Percentiles rank a stretch among this genome's conserved stretches.
These are phyloP conservation scores for Didymella lethalis DNA, from an alignment of 2,329 filamentous ascomycete genomes.

Conservation along the genomic window DNA sequence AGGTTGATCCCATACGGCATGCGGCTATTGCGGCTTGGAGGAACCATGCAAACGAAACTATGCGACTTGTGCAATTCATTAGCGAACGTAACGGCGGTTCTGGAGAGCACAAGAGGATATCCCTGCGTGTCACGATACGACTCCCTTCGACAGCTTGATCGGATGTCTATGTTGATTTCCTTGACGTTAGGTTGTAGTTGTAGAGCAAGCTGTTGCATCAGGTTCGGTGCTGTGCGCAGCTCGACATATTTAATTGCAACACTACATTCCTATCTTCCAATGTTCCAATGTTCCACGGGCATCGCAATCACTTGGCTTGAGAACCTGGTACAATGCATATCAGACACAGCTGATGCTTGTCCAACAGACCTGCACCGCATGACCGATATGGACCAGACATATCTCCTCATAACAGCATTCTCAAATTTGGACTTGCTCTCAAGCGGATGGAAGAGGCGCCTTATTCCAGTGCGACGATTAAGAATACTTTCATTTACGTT, in stretches of 20 bases:
- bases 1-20: conserved; percentile 22
- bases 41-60: conserved; percentile 32
- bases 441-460: too few species aligned
- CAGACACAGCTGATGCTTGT: not conserved
- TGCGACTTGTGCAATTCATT: conserved; percentile 31
- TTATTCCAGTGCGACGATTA: too few species aligned
- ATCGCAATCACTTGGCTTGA: not conserved
- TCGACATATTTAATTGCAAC: conserved; percentile 10
- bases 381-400: too few species aligned
- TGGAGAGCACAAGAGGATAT: conserved; percentile 35
- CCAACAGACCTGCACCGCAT: not conserved
- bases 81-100: conserved; percentile 30
- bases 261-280: conserved; percentile 6
- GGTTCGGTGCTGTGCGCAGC: conserved; percentile 7
- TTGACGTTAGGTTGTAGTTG: conserved; percentile 28
- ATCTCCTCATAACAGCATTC: too few species aligned
- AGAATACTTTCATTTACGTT: too few species aligned
- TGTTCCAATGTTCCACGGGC: not conserved
- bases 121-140: conserved; percentile 36
- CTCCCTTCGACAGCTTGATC: conserved; percentile 28
- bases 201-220: conserved; percentile 16
- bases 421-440: too few species aligned
- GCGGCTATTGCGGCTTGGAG: conserved; percentile 45
- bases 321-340: not conserved
- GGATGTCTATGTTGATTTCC: conserved; percentile 27